Conservation (phyloP, 73 alveolate genomes). For the Stentor roeselii region DNA sequence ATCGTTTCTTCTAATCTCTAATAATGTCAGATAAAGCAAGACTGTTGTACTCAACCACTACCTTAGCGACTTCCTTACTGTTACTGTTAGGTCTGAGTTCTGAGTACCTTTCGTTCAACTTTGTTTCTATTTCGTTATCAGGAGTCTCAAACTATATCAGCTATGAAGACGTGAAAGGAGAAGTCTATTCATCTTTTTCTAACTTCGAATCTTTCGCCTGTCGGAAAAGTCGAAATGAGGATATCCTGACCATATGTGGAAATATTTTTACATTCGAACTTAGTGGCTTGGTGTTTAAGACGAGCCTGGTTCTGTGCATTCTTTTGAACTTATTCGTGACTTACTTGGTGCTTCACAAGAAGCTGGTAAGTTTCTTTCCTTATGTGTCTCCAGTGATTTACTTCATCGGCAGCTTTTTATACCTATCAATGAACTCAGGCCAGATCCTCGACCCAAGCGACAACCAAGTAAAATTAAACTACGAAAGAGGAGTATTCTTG, state of each 20-base stretch:
- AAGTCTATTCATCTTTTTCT: conserved; percentile 2
- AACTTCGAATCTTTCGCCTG: conserved; percentile 11
- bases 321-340: background rate
- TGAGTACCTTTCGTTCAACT: background rate
- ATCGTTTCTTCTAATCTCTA: too few relatives aligned
- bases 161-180: conserved; percentile 15
- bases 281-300: background rate
- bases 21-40: too few relatives aligned
- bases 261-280: background rate
- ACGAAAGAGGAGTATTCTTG: background rate
- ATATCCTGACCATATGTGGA: conserved; percentile 8
- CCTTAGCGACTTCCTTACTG: background rate
- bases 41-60: too few relatives aligned
- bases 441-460: background rate
- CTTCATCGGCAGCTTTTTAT: background rate
- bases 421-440: background rate
- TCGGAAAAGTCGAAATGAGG: conserved; percentile 1
- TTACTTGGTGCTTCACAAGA: background rate
- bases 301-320: background rate
- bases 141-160: background rate
- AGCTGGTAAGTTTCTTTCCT: background rate
- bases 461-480: background rate
- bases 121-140: background rate
- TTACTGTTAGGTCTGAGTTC: background rate
- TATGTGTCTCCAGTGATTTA: background rate